Conservation (phyloP, 208 protist species). For the Crithidia fasciculata region DNA sequence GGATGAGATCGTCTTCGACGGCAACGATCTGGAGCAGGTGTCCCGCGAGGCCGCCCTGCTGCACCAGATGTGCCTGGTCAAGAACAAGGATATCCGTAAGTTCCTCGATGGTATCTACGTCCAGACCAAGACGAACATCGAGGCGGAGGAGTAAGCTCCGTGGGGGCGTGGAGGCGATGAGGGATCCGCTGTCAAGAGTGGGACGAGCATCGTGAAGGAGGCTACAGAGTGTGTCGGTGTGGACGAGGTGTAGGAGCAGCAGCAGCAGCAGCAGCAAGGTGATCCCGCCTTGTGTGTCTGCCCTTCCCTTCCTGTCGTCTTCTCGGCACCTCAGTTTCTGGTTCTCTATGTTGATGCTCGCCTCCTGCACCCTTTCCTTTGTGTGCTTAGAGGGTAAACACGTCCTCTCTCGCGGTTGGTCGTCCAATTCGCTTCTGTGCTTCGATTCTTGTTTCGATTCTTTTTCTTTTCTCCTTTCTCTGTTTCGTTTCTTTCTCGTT, state of each 20-base stretch:
- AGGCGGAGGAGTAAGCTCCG: constrained; percentile 66
- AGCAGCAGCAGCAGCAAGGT: too few relatives aligned
- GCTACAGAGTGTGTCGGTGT: too few relatives aligned
- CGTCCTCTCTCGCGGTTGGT: not conserved
- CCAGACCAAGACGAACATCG: constrained; percentile 93
- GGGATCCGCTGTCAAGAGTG: not conserved
- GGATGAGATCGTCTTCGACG: constrained; percentile 97
- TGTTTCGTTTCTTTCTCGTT: not conserved
- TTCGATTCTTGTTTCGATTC: not conserved
- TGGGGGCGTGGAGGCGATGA: constrained; percentile 27
- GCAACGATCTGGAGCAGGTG: constrained; percentile 95
- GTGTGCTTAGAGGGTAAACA: not conserved
- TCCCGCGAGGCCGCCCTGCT: constrained; percentile 95
- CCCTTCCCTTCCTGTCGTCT: constrained; percentile 6
- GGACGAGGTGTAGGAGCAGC: too few relatives aligned
- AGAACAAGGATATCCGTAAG: constrained; percentile 99
- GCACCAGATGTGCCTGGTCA: constrained; percentile 95
- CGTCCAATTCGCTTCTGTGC: not conserved
- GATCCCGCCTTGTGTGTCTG: not conserved
- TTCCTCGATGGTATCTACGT: constrained; percentile 99
- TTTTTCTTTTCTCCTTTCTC: constrained; percentile 7
- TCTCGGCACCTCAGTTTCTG: not conserved
- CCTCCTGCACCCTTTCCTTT: not conserved
- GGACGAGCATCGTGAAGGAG: too few relatives aligned
- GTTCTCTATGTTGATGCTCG: not conserved